A percentile compares a stretch with the other conserved stretches of the same genome.
These are phyloP conservation scores for Lichtheimia ornata DNA, from an alignment of 371 early-diverging fungal species.

Conservation along the genomic window DNA sequence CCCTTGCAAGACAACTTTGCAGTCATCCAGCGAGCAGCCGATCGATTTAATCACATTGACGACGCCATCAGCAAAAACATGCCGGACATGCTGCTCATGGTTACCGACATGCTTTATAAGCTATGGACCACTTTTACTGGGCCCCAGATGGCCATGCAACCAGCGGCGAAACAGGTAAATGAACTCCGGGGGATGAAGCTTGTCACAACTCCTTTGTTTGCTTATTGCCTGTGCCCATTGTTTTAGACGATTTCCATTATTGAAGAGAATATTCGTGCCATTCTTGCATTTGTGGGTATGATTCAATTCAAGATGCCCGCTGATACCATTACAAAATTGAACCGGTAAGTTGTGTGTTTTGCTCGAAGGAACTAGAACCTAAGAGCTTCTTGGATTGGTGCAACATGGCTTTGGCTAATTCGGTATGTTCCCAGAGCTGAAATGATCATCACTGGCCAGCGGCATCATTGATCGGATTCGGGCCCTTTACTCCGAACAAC, in stretches of 20 bases:
- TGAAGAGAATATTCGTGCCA: constrained; percentile 53
- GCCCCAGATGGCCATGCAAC: constrained; percentile 8
- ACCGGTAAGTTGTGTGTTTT: constrained; percentile 42
- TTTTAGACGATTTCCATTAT: constrained; percentile 19
- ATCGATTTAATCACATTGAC: constrained; percentile 64
- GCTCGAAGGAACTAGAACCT: no score
- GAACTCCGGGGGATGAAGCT: no score
- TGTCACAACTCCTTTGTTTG: no score
- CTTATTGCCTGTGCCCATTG: background rate
- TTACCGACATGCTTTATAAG: constrained; percentile 70
- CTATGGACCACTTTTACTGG: constrained; percentile 19
- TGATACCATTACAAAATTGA: constrained; percentile 77
- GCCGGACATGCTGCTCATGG: constrained; percentile 73
- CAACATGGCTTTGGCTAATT: no score
- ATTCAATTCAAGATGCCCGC: constrained; percentile 83
- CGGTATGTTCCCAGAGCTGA: constrained; percentile 10
- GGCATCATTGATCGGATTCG: background rate
- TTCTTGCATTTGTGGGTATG: constrained; percentile 81
- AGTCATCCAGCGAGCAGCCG: constrained; percentile 59
- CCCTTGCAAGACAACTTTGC: constrained; percentile 63
- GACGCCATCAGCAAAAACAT: constrained; percentile 74
- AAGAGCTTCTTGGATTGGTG: no score
- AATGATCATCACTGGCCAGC: constrained; percentile 16
- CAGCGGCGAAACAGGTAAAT: constrained; percentile 19
- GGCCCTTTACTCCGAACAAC: background rate